These are phyloP conservation scores for Paraphoma sp. DNA, from an alignment of 2,329 filamentous ascomycete species.

Conservation along the genomic window DNA sequence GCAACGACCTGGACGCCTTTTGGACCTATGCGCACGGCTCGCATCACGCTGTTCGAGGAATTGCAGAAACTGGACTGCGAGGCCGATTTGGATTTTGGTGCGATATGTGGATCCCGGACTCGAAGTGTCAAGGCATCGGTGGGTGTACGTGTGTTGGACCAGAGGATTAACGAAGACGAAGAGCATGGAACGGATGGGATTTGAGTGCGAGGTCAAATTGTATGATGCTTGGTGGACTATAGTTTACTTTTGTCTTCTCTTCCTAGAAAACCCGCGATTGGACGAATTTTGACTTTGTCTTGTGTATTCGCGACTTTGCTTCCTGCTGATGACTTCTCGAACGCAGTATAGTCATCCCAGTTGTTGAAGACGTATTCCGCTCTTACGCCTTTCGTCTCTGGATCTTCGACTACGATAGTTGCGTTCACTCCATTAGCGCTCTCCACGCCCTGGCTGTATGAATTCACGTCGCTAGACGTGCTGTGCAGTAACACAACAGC, in stretches of 20 bases:
- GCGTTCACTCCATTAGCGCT: conserved; percentile 11
- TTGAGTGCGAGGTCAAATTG: neutral
- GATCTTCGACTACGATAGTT: conserved; percentile 16
- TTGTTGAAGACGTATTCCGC: conserved; percentile 12
- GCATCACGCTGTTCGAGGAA: conserved; percentile 7
- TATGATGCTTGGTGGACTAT: neutral
- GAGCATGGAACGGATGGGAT: neutral
- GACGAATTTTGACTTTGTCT: conserved; percentile 18
- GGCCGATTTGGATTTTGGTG: conserved; percentile 2
- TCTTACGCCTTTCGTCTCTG: conserved; percentile 14
- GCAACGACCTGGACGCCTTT: conserved; percentile 15
- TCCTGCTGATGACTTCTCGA: conserved; percentile 13
- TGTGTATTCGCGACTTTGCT: conserved; percentile 3
- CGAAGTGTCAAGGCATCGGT: neutral
- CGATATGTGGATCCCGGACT: conserved; percentile 22
- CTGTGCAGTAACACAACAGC: conserved; percentile 25
- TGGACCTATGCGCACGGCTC: conserved; percentile 12
- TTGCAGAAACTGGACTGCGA: neutral
- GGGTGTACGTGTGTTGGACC: neutral
- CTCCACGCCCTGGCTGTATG: neutral
- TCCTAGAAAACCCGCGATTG: conserved; percentile 25
- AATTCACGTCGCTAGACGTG: conserved; percentile 2
- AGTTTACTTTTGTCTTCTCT: conserved; percentile 17
- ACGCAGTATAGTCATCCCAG: conserved; percentile 12
- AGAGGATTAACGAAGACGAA: neutral